Evolutionary conservation across 2,329 filamentous ascomycete species (phyloP), one percentile per base, ranked within the genome.

Genomic region (Ophiocordyceps camponoti-saundersi): DNA sequence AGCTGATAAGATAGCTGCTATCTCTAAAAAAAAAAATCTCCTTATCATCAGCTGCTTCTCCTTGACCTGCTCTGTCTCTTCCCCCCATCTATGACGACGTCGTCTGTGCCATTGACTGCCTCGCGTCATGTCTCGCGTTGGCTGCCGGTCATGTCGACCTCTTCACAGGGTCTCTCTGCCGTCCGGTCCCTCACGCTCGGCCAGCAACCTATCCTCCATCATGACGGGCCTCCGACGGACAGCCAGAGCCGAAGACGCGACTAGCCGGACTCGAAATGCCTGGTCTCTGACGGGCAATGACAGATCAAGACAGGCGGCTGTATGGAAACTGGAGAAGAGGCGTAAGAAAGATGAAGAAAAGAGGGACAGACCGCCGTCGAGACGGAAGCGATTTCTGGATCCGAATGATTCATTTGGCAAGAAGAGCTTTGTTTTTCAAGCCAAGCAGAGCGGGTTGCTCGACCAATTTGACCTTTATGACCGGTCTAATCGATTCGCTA

Each of bases 201-300:
- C 30, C 54, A 21, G 56, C 26, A 62, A 58, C 41, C 70, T 85
- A 49, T 82, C 81, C 11, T 82, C 81, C 42, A 87, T 88, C 56
- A 75, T 79, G 52, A 69, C 73, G 43, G 82, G 82, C 15, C 68
- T 86, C 47, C 75, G 79, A 42, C 56, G 65, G 59, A 61, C 75
- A 53, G 18, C 36, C 36, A 40, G 12, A 40, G n/a, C 36, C 18
- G 36, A 40, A 20, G 36, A 40, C 15, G 12, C n/a, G 32, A 34
- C 2, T 2, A 34, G 2, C 4, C 32, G 26, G 7, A 10, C 7
- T 11, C 4, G 26, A 29, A 10, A 12, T 34, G 32, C 32, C 11
- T 34, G 32, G 32, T 34, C 32, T 34, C 2, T 15, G 32, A 34
- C 12, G 13, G 10, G 16, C 32, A 34, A 34, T 15, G 32, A 34